Percentiles rank a stretch among this genome's conserved stretches.
phyloP scores from a whole-genome alignment of 2,329 filamentous ascomycete species.

The Rasamsonia emersonii region DNA sequence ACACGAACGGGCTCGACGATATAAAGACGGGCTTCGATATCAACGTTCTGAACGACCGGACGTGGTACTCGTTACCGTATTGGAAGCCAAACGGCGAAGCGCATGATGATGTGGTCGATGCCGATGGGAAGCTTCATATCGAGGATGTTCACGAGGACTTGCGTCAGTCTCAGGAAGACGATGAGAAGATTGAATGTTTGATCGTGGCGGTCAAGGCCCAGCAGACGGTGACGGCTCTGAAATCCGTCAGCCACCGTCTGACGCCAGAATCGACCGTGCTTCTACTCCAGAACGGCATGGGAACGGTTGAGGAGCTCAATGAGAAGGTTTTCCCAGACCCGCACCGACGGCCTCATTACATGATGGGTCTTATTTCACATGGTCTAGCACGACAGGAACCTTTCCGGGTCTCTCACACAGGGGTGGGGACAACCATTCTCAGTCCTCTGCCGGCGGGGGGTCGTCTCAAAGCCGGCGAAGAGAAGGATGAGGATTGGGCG shows the following conservation, averaged over 20 bases:
- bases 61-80: slow-evolving; percentile 25
- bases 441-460: slow-evolving; percentile 37
- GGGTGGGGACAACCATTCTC: slow-evolving; percentile 51
- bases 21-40: slow-evolving; percentile 36
- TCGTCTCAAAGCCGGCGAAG: slow-evolving; percentile 9
- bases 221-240: slow-evolving; percentile 57
- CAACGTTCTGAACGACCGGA: slow-evolving; percentile 26
- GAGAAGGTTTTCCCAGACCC: slow-evolving; percentile 60
- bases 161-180: slow-evolving; percentile 17
- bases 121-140: slow-evolving; percentile 7
- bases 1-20: slow-evolving; percentile 33
- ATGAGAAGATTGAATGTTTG: slow-evolving; percentile 59
- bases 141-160: slow-evolving; percentile 6
- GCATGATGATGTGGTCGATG: slow-evolving; percentile 4
- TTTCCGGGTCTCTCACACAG: slow-evolving; percentile 50
- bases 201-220: slow-evolving; percentile 71
- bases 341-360: slow-evolving; percentile 60
- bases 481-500: slow-evolving; percentile 22
- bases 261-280: slow-evolving; percentile 61
- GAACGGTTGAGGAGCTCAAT: slow-evolving; percentile 71
- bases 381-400: slow-evolving; percentile 41
- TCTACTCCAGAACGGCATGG: slow-evolving; percentile 74
- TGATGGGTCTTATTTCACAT: slow-evolving; percentile 60
- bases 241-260: slow-evolving; percentile 58
- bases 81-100: slow-evolving; percentile 11